Evolutionary conservation across 1,139 yeast genomes (phyloP).

Genomic region (Arxiozyma slooffiae): DNA sequence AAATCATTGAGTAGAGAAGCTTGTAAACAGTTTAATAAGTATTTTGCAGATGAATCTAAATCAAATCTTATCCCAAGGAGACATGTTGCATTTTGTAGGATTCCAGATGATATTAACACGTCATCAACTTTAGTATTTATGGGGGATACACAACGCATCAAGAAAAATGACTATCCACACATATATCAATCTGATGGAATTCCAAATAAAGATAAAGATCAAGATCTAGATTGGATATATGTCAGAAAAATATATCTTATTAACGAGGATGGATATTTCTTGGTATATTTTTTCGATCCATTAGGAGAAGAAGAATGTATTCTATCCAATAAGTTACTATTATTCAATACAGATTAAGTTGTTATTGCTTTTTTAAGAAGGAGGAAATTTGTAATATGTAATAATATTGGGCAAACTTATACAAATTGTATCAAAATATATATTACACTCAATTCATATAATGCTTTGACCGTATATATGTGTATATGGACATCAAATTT

Average conservation of each 20-base stretch:
- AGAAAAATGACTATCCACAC: constrained; percentile 16
- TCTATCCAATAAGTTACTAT: background rate
- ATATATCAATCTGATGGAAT: constrained; percentile 4
- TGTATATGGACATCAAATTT: background rate
- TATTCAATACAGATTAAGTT: constrained; percentile 4
- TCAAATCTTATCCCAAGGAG: constrained; percentile 84
- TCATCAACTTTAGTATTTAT: constrained; percentile 7
- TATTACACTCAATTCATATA: background rate
- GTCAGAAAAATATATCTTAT: constrained; percentile 40
- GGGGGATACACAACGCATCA: constrained; percentile 4
- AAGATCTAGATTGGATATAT: background rate
- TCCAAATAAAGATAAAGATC: background rate
- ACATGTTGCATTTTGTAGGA: constrained; percentile 83
- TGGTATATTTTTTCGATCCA: constrained; percentile 76
- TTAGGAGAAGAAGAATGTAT: constrained; percentile 81
- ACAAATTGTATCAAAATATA: too few relatives aligned
- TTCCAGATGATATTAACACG: constrained; percentile 40
- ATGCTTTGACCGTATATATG: too few relatives aligned
- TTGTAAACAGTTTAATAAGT: constrained; percentile 4
- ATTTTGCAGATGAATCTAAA: constrained; percentile 64
- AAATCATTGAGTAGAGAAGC: background rate
- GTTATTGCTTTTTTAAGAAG: too few relatives aligned
- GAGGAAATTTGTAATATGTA: too few relatives aligned
- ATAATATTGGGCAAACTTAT: too few relatives aligned
- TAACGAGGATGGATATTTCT: constrained; percentile 77